Conservation (phyloP, 108 stramenopile genomes). For the Fragilaria crotonensis region DNA sequence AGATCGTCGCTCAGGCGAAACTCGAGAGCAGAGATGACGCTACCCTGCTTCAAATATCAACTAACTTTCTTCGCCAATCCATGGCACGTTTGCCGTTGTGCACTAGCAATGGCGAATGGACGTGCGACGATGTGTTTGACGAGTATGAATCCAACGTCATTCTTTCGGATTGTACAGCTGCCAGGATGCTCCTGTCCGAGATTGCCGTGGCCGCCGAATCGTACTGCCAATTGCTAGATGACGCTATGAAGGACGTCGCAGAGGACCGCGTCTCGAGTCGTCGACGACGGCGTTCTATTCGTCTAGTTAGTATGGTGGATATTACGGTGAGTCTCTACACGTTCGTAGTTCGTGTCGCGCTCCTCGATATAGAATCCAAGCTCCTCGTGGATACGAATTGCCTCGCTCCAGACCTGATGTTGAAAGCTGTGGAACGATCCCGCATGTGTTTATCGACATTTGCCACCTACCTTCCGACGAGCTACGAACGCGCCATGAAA, state of each 20-base stretch:
- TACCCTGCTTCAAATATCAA: not conserved
- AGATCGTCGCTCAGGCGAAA: not conserved
- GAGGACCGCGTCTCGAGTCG: too few species aligned
- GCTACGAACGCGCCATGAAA: slow-evolving; percentile 25
- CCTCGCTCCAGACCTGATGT: too few species aligned
- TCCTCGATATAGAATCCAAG: not conserved
- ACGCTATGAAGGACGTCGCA: too few species aligned
- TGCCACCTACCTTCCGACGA: slow-evolving; percentile 10
- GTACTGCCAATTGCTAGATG: too few species aligned
- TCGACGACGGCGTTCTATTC: too few species aligned
- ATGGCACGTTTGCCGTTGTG: slow-evolving; percentile 3
- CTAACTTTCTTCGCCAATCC: not conserved
- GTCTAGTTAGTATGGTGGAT: not conserved
- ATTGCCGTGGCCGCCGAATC: slow-evolving; percentile 15
- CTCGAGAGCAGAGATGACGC: not conserved
- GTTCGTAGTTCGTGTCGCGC: not conserved
- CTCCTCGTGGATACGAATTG: too few species aligned
- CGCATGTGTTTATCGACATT: slow-evolving; percentile 34
- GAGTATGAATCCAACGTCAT: slow-evolving; percentile 28
- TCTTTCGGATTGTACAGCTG: slow-evolving; percentile 19
- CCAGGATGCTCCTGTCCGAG: slow-evolving; percentile 31
- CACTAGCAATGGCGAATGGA: slow-evolving; percentile 6
- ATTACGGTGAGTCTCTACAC: not conserved
- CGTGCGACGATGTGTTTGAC: slow-evolving; percentile 12
- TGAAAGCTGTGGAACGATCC: slow-evolving; percentile 29